Evolutionary conservation across 1,139 yeast genomes (phyloP).

Genomic region (Geotrichum macrosporum): DNA sequence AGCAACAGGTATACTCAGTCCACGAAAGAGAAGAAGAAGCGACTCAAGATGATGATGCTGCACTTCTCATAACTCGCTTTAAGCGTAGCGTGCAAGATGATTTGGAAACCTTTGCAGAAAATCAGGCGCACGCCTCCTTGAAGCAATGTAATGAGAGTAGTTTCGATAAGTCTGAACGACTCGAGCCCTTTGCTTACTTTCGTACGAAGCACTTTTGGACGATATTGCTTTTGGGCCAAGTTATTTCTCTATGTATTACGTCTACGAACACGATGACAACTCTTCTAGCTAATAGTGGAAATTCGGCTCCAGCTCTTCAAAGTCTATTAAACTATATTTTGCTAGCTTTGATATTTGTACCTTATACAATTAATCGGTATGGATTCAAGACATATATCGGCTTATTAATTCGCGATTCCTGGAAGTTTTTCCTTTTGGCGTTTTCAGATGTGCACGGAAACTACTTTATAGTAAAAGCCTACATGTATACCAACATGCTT

Average conservation of each 20-base stretch:
- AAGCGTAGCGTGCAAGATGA: no score
- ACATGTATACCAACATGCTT: conserved; percentile 43
- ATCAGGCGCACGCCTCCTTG: not conserved
- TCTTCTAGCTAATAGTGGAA: conserved; percentile 38
- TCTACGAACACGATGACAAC: conserved; percentile 45
- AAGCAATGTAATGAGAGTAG: not conserved
- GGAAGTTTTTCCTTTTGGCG: conserved; percentile 44
- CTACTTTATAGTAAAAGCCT: conserved; percentile 45
- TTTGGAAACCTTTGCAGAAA: not conserved
- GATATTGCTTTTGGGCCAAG: conserved; percentile 42
- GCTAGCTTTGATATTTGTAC: conserved; percentile 39
- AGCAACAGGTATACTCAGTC: no score
- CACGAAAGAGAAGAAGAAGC: no score
- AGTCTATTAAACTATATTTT: conserved; percentile 41
- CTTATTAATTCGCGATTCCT: conserved; percentile 37
- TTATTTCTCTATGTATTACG: conserved; percentile 41
- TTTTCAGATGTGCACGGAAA: conserved; percentile 47
- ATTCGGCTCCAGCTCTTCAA: conserved; percentile 44
- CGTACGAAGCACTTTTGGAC: conserved; percentile 40
- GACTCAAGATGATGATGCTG: no score
- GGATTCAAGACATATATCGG: conserved; percentile 38
- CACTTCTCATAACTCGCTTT: no score
- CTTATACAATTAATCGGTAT: conserved; percentile 40
- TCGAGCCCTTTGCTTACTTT: conserved; percentile 34
- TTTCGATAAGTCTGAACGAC: not conserved